These are phyloP conservation scores for Aspergillus flavus DNA, from an alignment of 2,329 filamentous ascomycete genomes.

Conservation along the genomic window DNA sequence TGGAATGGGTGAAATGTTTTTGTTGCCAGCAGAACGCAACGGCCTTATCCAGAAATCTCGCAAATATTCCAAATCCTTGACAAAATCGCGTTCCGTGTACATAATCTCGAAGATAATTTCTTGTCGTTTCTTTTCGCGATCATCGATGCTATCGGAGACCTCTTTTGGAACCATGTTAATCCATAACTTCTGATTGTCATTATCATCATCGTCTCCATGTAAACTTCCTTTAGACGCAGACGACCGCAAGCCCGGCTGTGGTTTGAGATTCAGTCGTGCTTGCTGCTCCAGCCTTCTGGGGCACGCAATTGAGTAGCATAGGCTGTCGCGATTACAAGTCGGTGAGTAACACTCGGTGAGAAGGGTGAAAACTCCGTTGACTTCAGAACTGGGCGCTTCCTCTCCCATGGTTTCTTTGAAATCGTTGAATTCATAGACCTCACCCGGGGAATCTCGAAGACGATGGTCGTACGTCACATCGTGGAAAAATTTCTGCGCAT, in stretches of 20 bases:
- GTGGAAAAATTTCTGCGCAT: slow-evolving; percentile 98
- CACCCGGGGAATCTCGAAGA: slow-evolving; percentile 86
- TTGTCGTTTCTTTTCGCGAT: slow-evolving; percentile 94
- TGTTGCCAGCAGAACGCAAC: slow-evolving; percentile 69
- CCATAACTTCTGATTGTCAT: slow-evolving; percentile 97
- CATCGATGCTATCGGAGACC: slow-evolving; percentile 83
- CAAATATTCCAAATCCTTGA: slow-evolving; percentile 97
- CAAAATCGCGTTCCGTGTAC: slow-evolving; percentile 98
- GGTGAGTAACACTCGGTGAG: slow-evolving; percentile 97
- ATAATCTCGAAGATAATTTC: slow-evolving; percentile 98
- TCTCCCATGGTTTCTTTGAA: slow-evolving; percentile 63
- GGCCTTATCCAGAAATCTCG: slow-evolving; percentile 99
- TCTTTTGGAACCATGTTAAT: slow-evolving; percentile 98
- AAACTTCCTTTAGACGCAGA: slow-evolving; percentile 70
- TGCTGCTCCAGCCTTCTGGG: slow-evolving; percentile 92
- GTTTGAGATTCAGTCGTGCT: slow-evolving; percentile 88
- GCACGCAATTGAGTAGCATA: slow-evolving; percentile 98
- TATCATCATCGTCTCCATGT: slow-evolving; percentile 80
- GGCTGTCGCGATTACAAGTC: slow-evolving; percentile 89
- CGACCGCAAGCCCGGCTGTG: slow-evolving; percentile 80
- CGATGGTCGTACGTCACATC: slow-evolving; percentile 98
- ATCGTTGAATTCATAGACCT: slow-evolving; percentile 97
- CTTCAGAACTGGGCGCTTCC: slow-evolving; percentile 70
- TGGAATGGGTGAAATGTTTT: slow-evolving; percentile 77
- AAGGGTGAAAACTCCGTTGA: slow-evolving; percentile 95